Conservation (phyloP, 331 rosid genomes). For the Prunus yedoensis region DNA sequence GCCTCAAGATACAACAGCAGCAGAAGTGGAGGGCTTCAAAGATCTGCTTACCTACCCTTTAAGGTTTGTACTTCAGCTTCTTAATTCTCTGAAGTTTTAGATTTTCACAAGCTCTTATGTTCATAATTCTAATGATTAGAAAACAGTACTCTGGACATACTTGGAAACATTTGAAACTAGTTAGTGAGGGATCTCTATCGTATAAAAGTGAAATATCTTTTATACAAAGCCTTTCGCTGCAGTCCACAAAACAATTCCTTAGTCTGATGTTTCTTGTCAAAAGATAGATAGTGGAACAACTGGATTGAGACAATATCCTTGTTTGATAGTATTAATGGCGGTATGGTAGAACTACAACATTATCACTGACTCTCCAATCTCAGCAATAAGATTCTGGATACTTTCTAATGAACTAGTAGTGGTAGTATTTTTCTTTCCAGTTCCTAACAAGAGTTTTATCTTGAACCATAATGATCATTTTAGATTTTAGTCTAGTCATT, state of each 20-base stretch:
- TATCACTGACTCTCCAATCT: neutral
- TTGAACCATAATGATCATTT: neutral
- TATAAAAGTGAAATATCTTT: neutral
- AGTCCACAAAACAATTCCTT: neutral
- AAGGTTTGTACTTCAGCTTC: conserved; percentile 52
- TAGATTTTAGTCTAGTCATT: neutral
- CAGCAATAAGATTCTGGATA: neutral
- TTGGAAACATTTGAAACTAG: neutral
- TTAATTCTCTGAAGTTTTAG: conserved; percentile 17
- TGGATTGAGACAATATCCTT: neutral
- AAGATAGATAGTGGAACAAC: neutral
- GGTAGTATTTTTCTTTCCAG: neutral
- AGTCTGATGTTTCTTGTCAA: neutral
- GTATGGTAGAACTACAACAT: neutral
- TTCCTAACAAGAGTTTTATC: neutral
- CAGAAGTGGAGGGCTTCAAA: conserved; percentile 74
- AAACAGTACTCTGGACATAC: neutral
- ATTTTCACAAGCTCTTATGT: conserved; percentile 14
- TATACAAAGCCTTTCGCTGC: neutral
- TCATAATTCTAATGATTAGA: neutral
- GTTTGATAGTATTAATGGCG: neutral
- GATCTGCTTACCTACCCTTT: conserved; percentile 90
- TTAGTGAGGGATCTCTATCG: neutral
- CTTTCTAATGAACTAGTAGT: neutral
- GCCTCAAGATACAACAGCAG: conserved; percentile 83